Base-by-base conservation (phyloP, 2,329 filamentous ascomycete genomes). In the Coleophoma cylindrospora region DNA sequence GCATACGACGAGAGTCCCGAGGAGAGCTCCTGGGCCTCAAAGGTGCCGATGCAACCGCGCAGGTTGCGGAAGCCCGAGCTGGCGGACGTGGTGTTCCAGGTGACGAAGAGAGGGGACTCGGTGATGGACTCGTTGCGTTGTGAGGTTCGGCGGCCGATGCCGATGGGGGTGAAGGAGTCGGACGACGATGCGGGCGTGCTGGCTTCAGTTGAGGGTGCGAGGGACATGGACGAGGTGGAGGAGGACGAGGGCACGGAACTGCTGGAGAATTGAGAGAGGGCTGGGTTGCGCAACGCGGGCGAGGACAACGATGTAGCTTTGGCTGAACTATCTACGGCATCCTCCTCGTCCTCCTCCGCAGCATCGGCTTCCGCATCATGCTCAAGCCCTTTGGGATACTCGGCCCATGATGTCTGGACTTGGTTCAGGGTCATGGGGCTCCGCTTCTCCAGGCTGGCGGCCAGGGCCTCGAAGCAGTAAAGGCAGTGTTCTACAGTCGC, bases 1-100 rank as follows among this genome's bases (percentile, higher is more conserved):
- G 91, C 87, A 70, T 96, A 97, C 53, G 82, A 83, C 47, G 82
- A 74, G 40, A 99, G 73, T 4, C 91, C 91, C 1, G 80, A 70
- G 32, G 83, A 76, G 12, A 99, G 79, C 45, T 86, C 81, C 61
- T 89, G 82, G 2, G 84, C 68, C 63, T 91, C 87, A 64, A 97
- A 99, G 2, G 92, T 99, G 59, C 94, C 94, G 65, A 99, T 97
- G 74, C 94, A 99, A 52, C 94, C 94, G 52, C 94, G 86, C 40
- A 99, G 80, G 21, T 79, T 80, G 66, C 73, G 47, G 43, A 49
- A 49, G 17, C 54, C 61, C 54, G 67, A 60, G 12, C 62, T 64
- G 19, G 74, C 68, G 8, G 79, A 82, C 49, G 90, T 60, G 0
- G 81, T 89, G 71, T 96, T 95, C 91, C 92, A 97, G 8, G 63